phyloP scores from a whole-genome alignment of 2,329 filamentous ascomycete genomes.

The Diplodia mutila region DNA sequence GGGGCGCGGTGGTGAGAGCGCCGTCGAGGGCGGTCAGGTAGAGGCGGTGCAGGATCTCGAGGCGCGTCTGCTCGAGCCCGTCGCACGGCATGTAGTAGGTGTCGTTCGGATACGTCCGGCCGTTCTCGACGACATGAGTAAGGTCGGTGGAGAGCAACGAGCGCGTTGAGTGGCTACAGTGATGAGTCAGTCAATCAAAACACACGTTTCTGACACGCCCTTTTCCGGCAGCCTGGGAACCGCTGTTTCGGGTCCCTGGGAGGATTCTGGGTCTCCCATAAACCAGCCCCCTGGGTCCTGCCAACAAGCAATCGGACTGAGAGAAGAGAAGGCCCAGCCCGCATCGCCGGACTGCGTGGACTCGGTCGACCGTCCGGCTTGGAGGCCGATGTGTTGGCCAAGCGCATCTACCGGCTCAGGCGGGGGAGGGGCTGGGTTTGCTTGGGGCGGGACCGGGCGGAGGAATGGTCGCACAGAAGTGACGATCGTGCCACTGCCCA shows the following conservation, averaged over 20 bases:
- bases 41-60: constrained; percentile 66
- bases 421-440: neutral
- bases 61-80: constrained; percentile 65
- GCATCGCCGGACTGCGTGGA: neutral
- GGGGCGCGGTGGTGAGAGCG: constrained; percentile 41
- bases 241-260: constrained; percentile 12
- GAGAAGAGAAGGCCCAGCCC: neutral
- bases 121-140: constrained; percentile 63
- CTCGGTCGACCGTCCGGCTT: neutral
- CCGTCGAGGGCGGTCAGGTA: constrained; percentile 52
- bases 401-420: neutral
- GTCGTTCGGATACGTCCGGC: constrained; percentile 63
- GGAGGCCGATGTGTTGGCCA: neutral
- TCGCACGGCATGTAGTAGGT: constrained; percentile 70
- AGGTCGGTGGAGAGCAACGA: constrained; percentile 52
- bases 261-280: constrained; percentile 6
- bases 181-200: constrained; percentile 13
- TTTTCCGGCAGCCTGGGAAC: constrained; percentile 17
- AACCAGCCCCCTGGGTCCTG: constrained; percentile 5
- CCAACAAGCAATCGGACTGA: neutral
- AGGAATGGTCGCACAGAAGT: constrained; percentile 8
- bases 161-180: constrained; percentile 37
- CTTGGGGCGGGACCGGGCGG: neutral
- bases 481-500: neutral
- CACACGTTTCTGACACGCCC: neutral